phyloP scores from a whole-genome alignment of 2,329 filamentous ascomycete genomes.

The Botryotinia convoluta region DNA sequence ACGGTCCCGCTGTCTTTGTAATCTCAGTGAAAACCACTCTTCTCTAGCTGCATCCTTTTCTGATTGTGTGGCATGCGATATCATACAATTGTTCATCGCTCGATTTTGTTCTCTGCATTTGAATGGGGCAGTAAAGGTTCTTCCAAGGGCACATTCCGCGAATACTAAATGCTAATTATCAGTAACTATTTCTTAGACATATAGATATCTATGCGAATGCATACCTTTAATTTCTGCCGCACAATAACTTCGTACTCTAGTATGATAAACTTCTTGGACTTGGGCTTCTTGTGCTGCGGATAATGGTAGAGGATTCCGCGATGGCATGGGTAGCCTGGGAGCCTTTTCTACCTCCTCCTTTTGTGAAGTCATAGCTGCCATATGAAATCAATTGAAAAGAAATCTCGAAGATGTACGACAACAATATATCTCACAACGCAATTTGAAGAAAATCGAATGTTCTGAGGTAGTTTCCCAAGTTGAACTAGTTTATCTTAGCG shows the following conservation, averaged over 20 bases:
- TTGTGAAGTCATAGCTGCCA: constrained; percentile 37
- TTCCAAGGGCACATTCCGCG: constrained; percentile 81
- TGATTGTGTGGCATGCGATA: constrained; percentile 75
- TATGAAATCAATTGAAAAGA: constrained; percentile 17
- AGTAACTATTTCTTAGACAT: not conserved
- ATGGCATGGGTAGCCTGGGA: constrained; percentile 46
- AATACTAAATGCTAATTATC: constrained; percentile 62
- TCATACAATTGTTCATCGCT: constrained; percentile 93
- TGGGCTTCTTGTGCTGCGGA: constrained; percentile 79
- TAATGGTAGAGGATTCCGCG: constrained; percentile 77
- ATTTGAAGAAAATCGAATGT: constrained; percentile 19
- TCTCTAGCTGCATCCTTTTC: constrained; percentile 86
- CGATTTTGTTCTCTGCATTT: constrained; percentile 76
- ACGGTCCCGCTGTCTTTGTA: constrained; percentile 66
- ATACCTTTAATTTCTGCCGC: constrained; percentile 74
- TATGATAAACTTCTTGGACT: constrained; percentile 77
- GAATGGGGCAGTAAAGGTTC: constrained; percentile 85
- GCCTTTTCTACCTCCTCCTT: constrained; percentile 30
- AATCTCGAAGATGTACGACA: not conserved
- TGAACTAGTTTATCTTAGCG: constrained; percentile 17
- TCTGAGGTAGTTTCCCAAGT: constrained; percentile 15
- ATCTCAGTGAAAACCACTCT: constrained; percentile 83
- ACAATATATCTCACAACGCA: not conserved
- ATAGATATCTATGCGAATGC: constrained; percentile 21
- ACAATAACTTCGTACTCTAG: constrained; percentile 73